Evolutionary conservation across 768 basidiomycete species (phyloP), one percentile per base, ranked within the genome.

Genomic region (Paxillus ammoniavirescens): DNA sequence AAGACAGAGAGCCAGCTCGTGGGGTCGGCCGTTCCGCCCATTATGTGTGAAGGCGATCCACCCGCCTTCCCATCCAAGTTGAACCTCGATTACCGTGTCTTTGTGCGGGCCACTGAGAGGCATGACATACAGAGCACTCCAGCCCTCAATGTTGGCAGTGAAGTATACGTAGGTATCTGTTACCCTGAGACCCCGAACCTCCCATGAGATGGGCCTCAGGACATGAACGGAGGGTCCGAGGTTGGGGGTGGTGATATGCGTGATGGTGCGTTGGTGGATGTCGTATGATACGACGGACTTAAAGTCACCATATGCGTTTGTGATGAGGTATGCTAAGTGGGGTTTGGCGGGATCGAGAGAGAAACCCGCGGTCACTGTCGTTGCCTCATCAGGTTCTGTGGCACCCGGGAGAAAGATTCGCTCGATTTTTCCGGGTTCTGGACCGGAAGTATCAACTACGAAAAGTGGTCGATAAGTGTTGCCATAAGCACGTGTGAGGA

Each of bases 251-350:
- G 75, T 77, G 47, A 76, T 65, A 28, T 76, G 75, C 13, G 56
- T 57, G 42, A 76, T 64, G 4, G 65, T 56, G 42, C 57, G 56
- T 30, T 64, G 61, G 37, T 59, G 40, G 14, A 68, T 59, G 49
- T 76, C 67, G 28, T 73, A 76, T 12, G 61, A 52, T 33, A 75
- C 53, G n/a, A 76, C 56, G 2, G 75, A 66, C 4, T 55, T 23
- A 45, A 75, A 75, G 49, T 77, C 71, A 14, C 76, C 70, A 49
- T 71, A 77, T 3, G 72, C 75, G 43, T 72, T 60, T 9, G 72
- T 73, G 49, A 65, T 51, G 50, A 74, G 18, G 49, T 77, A 75
- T 13, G 65, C 33, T 2, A 72, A 26, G 42, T 73, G 63, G 9
- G 72, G 64, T 37, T 54, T 60, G 2, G 53, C 48, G 10, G 63